A percentile compares a stretch with the other conserved stretches of the same genome.
phyloP scores from a whole-genome alignment of 139 green algal species.

The Parachlorella kessleri region DNA sequence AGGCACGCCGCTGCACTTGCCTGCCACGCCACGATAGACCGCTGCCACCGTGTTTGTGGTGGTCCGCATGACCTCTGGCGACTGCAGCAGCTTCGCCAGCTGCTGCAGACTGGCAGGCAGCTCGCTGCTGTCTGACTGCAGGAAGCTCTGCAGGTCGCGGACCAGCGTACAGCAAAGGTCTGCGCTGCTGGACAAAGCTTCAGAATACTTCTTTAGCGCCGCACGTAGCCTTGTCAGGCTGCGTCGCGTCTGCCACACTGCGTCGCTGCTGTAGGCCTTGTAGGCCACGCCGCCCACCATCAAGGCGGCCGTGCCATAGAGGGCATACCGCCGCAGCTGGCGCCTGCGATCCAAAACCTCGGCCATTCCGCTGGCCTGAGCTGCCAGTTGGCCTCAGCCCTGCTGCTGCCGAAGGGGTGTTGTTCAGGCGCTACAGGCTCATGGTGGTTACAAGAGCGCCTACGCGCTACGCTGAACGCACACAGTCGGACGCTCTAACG shows the following conservation, averaged over 20 bases:
- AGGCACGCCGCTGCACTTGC: too few species aligned
- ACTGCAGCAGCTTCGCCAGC: slow-evolving; percentile 48
- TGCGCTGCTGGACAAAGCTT: slow-evolving; percentile 40
- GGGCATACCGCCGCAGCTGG: background rate
- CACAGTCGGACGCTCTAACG: too few species aligned
- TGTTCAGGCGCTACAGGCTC: too few species aligned
- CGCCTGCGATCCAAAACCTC: too few species aligned
- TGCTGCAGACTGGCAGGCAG: slow-evolving; percentile 47
- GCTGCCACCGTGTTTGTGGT: slow-evolving; percentile 20
- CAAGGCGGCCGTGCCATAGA: background rate
- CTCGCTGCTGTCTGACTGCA: slow-evolving; percentile 39
- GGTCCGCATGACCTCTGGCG: slow-evolving; percentile 20
- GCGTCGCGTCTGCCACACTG: background rate
- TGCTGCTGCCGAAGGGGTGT: too few species aligned
- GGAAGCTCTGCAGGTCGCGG: slow-evolving; percentile 39
- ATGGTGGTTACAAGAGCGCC: too few species aligned
- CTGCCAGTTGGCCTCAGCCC: too few species aligned
- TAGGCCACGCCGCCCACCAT: slow-evolving; percentile 15
- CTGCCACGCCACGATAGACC: slow-evolving; percentile 24
- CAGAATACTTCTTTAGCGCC: slow-evolving; percentile 38
- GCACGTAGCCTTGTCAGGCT: slow-evolving; percentile 20
- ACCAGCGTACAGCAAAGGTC: slow-evolving; percentile 31
- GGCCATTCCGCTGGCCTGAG: too few species aligned
- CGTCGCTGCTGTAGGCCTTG: slow-evolving; percentile 38
- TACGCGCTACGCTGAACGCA: too few species aligned